Evolutionary conservation across 371 early-diverging fungal species (phyloP), one percentile per base, ranked within the genome.

Genomic region (Entomophthora muscae): DNA sequence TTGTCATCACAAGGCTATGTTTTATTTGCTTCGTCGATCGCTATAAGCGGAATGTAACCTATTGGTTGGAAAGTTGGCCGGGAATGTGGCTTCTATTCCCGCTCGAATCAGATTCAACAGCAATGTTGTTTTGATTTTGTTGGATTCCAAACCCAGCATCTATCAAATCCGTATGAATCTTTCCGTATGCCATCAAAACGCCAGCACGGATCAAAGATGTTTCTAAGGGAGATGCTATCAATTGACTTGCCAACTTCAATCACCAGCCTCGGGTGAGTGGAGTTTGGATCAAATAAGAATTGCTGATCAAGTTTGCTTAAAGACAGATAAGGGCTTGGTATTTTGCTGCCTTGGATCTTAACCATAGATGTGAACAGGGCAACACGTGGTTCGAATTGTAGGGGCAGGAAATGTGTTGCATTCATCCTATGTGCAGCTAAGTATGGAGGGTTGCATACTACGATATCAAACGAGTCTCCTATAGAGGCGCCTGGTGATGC

Each of bases 401-500:
- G 27, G 21, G 27, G 12, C 56, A 22, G 24, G 5, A 55, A 55
- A 13, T 55, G 24, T 5, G 21, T 10, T 27, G 22, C 5, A 12
- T 27, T 55, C 24, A 27, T 27, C 27, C 21, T 55, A 27, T 55
- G 24, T 21, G 10, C 23, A 10, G 56, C 7, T 55, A 55, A 24
- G 23, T 55, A 55, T 5, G 56, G 56, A 21, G 56, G 56, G 21
- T 55, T 55, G 56, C 56, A 55, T 55, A 55, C 24, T 7, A 55
- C 56, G 27, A 55, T 55, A 55, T 55, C 56, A 27, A 55, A 55
- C 7, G 27, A 7, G 56, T 23, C 56, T 23, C 23, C 56, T 22
- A 21, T 7, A 22, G 27, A 22, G 21, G 27, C 10, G 13, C 21
- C 27, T n/a, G n/a, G 13, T 13, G 24, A 5, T 10, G 10, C 13